Percentiles rank a stretch among this genome's conserved stretches.
Evolutionary conservation across 192 early-diverging fungal genomes (phyloP).

Genomic region (Martensiomyces pterosporus): DNA sequence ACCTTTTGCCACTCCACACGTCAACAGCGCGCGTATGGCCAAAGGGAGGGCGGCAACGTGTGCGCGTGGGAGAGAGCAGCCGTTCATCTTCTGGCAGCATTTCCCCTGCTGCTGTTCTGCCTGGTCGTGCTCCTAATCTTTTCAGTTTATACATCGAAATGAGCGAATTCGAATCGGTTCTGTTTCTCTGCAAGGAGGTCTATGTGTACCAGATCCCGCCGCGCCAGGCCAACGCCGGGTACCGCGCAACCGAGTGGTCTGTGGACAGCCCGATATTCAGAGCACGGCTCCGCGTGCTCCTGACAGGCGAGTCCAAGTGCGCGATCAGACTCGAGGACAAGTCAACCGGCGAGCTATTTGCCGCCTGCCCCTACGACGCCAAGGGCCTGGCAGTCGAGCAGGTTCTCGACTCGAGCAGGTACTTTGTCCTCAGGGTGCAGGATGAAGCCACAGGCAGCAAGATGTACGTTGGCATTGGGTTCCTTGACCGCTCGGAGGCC

Average conservation of each 20-base stretch:
- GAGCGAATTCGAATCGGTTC: not conserved
- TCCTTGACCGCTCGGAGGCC: slow-evolving; percentile 71
- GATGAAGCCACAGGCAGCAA: slow-evolving; percentile 64
- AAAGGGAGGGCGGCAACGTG: no score
- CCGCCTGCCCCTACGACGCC: slow-evolving; percentile 68
- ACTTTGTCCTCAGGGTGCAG: slow-evolving; percentile 81
- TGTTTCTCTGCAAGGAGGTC: not conserved
- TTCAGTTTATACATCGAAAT: no score
- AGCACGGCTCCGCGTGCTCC: slow-evolving; percentile 70
- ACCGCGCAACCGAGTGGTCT: slow-evolving; percentile 74
- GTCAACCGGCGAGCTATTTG: slow-evolving; percentile 73
- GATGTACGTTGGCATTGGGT: slow-evolving; percentile 83
- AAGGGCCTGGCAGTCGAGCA: slow-evolving; percentile 67
- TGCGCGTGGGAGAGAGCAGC: no score
- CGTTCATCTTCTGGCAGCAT: no score
- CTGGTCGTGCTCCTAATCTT: no score
- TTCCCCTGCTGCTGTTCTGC: no score
- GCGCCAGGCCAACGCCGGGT: slow-evolving; percentile 6
- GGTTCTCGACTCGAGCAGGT: slow-evolving; percentile 77
- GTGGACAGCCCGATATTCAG: slow-evolving; percentile 72
- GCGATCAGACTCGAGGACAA: slow-evolving; percentile 72
- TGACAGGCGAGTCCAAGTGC: slow-evolving; percentile 56
- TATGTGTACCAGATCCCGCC: slow-evolving; percentile 8
- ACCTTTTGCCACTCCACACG: no score
- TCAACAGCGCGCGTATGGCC: no score